Percentiles rank a stretch among this genome's conserved stretches.
Evolutionary conservation across 176 grass and related monocot genomes (phyloP).

Genomic region (Luzula sylvatica): DNA sequence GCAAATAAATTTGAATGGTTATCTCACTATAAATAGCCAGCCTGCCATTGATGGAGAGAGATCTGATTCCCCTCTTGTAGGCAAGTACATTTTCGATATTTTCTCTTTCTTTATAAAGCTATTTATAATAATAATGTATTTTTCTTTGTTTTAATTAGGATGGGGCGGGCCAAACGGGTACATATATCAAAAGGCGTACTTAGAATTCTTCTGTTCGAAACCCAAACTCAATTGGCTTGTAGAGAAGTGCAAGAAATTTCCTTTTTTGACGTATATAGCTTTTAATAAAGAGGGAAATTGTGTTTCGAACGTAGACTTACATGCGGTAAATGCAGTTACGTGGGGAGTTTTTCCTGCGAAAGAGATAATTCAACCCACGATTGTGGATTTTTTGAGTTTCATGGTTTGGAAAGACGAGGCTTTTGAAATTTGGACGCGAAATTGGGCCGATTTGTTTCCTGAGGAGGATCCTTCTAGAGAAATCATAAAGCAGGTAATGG

Average conservation of each 20-base stretch:
- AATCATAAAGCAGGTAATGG: conserved; percentile 56
- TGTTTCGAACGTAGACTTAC: conserved; percentile 33
- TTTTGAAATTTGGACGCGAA: conserved; percentile 73
- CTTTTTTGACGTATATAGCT: conserved; percentile 62
- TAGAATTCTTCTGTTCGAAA: conserved; percentile 72
- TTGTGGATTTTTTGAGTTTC: conserved; percentile 63
- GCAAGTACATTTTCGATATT: conserved; percentile 20
- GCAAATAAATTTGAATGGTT: conserved; percentile 70
- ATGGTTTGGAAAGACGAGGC: conserved; percentile 88
- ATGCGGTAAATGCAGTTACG: conserved; percentile 67
- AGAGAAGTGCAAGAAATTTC: conserved; percentile 44
- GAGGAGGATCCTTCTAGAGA: conserved; percentile 56
- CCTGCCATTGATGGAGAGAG: conserved; percentile 70
- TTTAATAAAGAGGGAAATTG: conserved; percentile 55
- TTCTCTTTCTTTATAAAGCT: conserved; percentile 12
- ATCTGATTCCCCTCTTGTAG: conserved; percentile 60
- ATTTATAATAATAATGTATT: no score
- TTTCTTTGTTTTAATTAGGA: conserved; percentile 38
- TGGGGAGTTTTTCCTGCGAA: conserved; percentile 81
- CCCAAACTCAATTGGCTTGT: conserved; percentile 45
- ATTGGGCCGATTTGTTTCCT: conserved; percentile 46
- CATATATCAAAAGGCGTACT: conserved; percentile 82
- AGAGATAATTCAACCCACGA: conserved; percentile 69
- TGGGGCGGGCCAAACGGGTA: conserved; percentile 75
- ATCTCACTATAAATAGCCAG: conserved; percentile 93